phyloP scores from a whole-genome alignment of 108 stramenopile species.

The Mayamaea pseudoterrestris region DNA sequence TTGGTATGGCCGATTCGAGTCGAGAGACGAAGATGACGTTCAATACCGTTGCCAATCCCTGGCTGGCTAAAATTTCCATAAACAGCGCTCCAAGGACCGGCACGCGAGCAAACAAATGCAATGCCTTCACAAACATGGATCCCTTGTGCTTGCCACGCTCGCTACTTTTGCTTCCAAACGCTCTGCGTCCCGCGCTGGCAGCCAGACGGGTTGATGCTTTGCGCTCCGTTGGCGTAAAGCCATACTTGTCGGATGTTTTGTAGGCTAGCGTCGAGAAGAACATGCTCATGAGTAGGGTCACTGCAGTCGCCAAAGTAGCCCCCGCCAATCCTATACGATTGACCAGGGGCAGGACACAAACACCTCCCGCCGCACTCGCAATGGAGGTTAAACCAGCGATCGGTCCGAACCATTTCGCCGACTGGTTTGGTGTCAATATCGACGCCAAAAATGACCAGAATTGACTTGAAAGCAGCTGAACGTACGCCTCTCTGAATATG shows the following conservation, averaged over 20 bases:
- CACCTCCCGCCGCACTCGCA: constrained; percentile 49
- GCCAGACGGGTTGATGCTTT: not conserved
- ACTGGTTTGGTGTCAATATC: constrained; percentile 55
- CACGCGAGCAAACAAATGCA: constrained; percentile 50
- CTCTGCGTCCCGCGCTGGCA: too few relatives aligned
- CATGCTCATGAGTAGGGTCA: constrained; percentile 36
- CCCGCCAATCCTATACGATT: constrained; percentile 34
- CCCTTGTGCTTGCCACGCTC: constrained; percentile 4
- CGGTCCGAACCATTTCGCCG: constrained; percentile 64
- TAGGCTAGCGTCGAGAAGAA: constrained; percentile 43
- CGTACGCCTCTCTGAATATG: constrained; percentile 73
- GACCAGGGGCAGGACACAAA: constrained; percentile 37
- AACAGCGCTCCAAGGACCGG: constrained; percentile 66
- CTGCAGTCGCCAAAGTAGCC: constrained; percentile 40
- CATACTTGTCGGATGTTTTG: constrained; percentile 46
- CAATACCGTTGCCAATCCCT: constrained; percentile 66
- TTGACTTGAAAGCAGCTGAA: constrained; percentile 61
- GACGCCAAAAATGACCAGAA: constrained; percentile 76
- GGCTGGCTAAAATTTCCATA: constrained; percentile 67
- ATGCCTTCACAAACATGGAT: constrained; percentile 25
- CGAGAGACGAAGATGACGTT: constrained; percentile 64
- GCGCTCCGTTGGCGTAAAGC: constrained; percentile 39
- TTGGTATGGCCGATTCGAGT: constrained; percentile 37
- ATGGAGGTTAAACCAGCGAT: constrained; percentile 66
- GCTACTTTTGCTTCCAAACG: constrained; percentile 1